Percentiles rank a stretch among this genome's conserved stretches.
Evolutionary conservation across 257 asterid genomes (phyloP).

Genomic region (Fraxinus cuspidata): DNA sequence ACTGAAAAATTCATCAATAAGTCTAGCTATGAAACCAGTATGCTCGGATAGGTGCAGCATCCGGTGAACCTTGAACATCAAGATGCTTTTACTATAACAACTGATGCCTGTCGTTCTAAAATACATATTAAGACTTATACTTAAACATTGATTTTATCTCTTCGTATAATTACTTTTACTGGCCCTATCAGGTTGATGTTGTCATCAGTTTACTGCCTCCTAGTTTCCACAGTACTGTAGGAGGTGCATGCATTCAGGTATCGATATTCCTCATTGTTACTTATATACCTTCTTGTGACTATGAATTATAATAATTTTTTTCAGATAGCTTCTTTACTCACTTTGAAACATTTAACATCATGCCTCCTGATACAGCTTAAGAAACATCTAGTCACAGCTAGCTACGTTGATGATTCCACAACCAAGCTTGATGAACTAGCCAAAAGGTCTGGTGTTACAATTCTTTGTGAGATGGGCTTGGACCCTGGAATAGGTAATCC

Average conservation of each 20-base stretch:
- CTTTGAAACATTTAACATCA: conserved; percentile 5
- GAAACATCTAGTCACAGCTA: conserved; percentile 91
- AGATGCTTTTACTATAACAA: conserved; percentile 1
- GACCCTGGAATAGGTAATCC: conserved; percentile 95
- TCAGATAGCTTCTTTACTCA: conserved; percentile 15
- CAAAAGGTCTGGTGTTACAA: conserved; percentile 63
- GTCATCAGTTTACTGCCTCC: conserved; percentile 95
- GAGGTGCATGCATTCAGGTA: conserved; percentile 87
- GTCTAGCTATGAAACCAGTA: neutral
- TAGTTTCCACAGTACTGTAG: conserved; percentile 74
- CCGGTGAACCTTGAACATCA: conserved; percentile 8
- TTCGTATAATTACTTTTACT: conserved; percentile 15
- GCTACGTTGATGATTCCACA: conserved; percentile 91
- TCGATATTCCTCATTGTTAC: neutral
- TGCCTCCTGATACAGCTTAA: conserved; percentile 54
- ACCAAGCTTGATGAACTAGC: conserved; percentile 77
- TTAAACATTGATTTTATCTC: neutral
- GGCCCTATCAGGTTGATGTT: conserved; percentile 68
- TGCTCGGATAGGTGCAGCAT: neutral
- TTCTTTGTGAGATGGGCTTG: conserved; percentile 98
- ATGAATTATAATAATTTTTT: neutral
- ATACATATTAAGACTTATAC: neutral
- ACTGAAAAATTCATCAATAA: neutral
- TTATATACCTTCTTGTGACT: neutral
- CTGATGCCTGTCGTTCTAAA: neutral